These are phyloP conservation scores for Irpex rosettiformis DNA, from an alignment of 1,284 basidiomycete species.

Conservation along the genomic window DNA sequence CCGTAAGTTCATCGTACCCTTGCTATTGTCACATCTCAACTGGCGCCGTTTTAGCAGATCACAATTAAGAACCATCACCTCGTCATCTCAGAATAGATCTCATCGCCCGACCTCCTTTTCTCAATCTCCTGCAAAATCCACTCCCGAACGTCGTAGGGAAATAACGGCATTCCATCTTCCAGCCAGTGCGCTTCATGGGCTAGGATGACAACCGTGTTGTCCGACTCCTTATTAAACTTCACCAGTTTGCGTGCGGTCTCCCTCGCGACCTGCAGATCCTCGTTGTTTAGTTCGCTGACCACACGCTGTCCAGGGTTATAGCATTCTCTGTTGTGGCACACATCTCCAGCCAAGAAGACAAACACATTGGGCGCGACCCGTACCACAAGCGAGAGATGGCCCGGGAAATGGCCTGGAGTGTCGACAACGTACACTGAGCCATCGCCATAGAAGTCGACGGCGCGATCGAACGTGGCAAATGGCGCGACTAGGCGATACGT, in stretches of 20 bases:
- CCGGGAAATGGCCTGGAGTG: constrained; percentile 10
- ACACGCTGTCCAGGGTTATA: constrained; percentile 37
- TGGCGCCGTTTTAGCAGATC: neutral
- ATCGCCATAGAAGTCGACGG: constrained; percentile 12
- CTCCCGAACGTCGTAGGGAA: constrained; percentile 13
- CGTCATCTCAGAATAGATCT: too few species aligned
- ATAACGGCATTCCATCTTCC: constrained; percentile 18
- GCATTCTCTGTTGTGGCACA: constrained; percentile 11
- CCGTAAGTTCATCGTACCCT: neutral
- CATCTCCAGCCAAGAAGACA: constrained; percentile 10
- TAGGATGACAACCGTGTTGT: constrained; percentile 14
- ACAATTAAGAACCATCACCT: too few species aligned
- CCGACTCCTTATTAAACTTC: constrained; percentile 2
- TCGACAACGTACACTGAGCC: constrained; percentile 14
- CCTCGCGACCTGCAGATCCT: constrained; percentile 14
- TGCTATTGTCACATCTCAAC: neutral
- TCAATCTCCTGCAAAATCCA: constrained; percentile 12
- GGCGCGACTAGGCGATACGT: neutral
- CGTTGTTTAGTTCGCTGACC: constrained; percentile 20
- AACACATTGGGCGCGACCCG: constrained; percentile 12
- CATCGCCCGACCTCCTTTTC: constrained; percentile 6
- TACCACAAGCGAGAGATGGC: constrained; percentile 4
- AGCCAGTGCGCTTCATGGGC: constrained; percentile 17
- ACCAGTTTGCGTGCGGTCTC: constrained; percentile 16
- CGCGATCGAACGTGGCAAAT: constrained; percentile 11